Conservation (phyloP, 225 moss, liverwort and hornwort genomes). For the Physcomitrellopsis africana region DNA sequence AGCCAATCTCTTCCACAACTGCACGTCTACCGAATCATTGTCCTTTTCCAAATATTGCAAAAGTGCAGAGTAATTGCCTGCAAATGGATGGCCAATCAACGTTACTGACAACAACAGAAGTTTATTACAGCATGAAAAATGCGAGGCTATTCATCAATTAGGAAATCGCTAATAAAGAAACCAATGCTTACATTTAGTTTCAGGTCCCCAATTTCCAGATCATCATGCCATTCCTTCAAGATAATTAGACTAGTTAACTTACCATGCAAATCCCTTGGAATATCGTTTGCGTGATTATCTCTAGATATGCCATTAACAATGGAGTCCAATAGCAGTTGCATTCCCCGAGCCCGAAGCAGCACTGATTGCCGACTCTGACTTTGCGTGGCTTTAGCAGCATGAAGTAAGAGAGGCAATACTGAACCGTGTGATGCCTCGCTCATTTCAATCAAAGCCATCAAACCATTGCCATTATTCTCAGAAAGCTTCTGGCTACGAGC, state of each 20-base stretch:
- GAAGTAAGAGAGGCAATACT: conserved; percentile 80
- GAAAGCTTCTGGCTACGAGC: conserved; percentile 62
- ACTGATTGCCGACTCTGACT: conserved; percentile 88
- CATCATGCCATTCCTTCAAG: no score
- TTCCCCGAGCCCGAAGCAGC: conserved; percentile 80
- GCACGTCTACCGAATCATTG: conserved; percentile 82
- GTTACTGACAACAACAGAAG: not conserved
- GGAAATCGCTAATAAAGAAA: no score
- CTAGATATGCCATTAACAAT: conserved; percentile 71
- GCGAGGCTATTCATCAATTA: no score
- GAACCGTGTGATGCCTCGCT: conserved; percentile 85
- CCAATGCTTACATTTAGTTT: no score
- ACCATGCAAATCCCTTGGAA: conserved; percentile 67
- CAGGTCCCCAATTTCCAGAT: no score
- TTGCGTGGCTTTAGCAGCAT: conserved; percentile 81
- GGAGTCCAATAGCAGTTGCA: conserved; percentile 85
- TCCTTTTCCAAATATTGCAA: conserved; percentile 83
- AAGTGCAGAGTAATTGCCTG: conserved; percentile 80
- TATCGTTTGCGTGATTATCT: conserved; percentile 60
- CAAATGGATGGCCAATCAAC: conserved; percentile 27
- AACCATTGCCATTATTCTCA: conserved; percentile 59
- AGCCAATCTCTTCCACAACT: conserved; percentile 90
- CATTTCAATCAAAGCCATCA: conserved; percentile 74
- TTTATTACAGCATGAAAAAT: no score
- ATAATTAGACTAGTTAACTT: conserved; percentile 15